Conservation (phyloP, 2,329 filamentous ascomycete genomes). For the Xylariaceae sp. region DNA sequence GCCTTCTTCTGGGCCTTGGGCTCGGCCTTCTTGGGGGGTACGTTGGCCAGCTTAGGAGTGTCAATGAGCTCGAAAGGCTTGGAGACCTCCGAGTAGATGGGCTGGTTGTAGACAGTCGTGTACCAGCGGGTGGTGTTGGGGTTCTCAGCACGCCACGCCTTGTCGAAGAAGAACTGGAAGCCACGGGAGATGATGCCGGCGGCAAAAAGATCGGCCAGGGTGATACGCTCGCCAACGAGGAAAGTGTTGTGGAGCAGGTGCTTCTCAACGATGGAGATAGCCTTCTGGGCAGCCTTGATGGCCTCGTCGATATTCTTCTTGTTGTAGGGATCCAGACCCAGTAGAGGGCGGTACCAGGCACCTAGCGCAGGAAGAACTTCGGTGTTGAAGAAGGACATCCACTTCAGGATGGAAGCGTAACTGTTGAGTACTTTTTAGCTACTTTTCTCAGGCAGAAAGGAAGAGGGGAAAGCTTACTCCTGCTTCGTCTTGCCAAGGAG, state of each 20-base stretch:
- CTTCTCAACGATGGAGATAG: slow-evolving; percentile 69
- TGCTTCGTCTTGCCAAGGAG: slow-evolving; percentile 99
- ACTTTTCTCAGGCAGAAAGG: too few relatives aligned
- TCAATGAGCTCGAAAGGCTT: slow-evolving; percentile 74
- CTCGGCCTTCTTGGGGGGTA: slow-evolving; percentile 72
- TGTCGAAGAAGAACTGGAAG: slow-evolving; percentile 93
- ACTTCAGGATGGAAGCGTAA: slow-evolving; percentile 94
- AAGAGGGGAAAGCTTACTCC: slow-evolving; percentile 56
- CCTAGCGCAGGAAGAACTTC: slow-evolving; percentile 72
- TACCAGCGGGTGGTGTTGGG: slow-evolving; percentile 91
- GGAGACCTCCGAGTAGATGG: slow-evolving; percentile 78
- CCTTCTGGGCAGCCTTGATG: slow-evolving; percentile 63
- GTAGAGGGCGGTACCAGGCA: slow-evolving; percentile 80
- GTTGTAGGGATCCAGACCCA: slow-evolving; percentile 84
- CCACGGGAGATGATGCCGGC: slow-evolving; percentile 74
- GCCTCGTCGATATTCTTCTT: slow-evolving; percentile 91
- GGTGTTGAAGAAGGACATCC: slow-evolving; percentile 94
- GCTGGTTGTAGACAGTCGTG: slow-evolving; percentile 87
- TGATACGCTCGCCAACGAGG: slow-evolving; percentile 96
- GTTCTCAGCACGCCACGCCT: slow-evolving; percentile 76
- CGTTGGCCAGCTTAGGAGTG: slow-evolving; percentile 66
- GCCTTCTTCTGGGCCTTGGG: slow-evolving; percentile 73
- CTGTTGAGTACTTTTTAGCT: slow-evolving; percentile 34
- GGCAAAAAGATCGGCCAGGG: slow-evolving; percentile 88
- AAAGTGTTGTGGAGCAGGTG: slow-evolving; percentile 91